A percentile compares a stretch with the other conserved stretches of the same genome.
These are phyloP conservation scores for Hypoxylon sp. DNA, from an alignment of 2,329 filamentous ascomycete genomes.

Conservation along the genomic window DNA sequence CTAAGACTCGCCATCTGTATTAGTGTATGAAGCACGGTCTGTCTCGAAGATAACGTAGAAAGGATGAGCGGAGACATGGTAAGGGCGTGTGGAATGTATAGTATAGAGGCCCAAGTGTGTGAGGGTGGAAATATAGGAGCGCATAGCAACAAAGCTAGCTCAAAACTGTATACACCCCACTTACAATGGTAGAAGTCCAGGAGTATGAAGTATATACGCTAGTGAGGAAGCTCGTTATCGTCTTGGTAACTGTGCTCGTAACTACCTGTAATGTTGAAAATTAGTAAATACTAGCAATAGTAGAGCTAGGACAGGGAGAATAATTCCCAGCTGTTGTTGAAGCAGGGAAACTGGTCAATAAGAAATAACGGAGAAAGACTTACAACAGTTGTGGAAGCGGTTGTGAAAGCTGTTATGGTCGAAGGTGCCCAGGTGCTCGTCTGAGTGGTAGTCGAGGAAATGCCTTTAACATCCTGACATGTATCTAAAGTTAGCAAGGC, in stretches of 20 bases:
- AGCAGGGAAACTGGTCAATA: background rate
- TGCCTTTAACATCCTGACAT: slow-evolving; percentile 22
- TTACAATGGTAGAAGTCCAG: slow-evolving; percentile 6
- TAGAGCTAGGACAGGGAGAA: background rate
- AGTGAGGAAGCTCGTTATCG: slow-evolving; percentile 14
- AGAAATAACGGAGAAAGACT: slow-evolving; percentile 4
- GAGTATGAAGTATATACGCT: slow-evolving; percentile 6
- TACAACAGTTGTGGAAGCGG: slow-evolving; percentile 22
- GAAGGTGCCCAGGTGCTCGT: slow-evolving; percentile 18
- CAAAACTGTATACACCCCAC: background rate
- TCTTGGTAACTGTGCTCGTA: slow-evolving; percentile 29
- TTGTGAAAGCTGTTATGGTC: slow-evolving; percentile 17
- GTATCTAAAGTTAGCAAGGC: slow-evolving; percentile 16
- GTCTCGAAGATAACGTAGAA: slow-evolving; percentile 16
- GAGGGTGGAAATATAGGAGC: background rate
- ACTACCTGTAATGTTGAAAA: slow-evolving; percentile 11
- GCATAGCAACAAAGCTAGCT: background rate
- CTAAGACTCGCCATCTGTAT: background rate
- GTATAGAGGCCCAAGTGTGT: background rate
- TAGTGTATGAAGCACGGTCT: background rate
- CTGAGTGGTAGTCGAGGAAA: background rate
- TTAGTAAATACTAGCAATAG: background rate
- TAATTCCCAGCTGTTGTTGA: background rate
- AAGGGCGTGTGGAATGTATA: background rate
- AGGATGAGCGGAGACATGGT: too few species aligned